Evolutionary conservation across 176 grass and related monocot genomes (phyloP), one percentile per base, ranked within the genome.

Genomic region (Rhipidocladum racemiflorum): DNA sequence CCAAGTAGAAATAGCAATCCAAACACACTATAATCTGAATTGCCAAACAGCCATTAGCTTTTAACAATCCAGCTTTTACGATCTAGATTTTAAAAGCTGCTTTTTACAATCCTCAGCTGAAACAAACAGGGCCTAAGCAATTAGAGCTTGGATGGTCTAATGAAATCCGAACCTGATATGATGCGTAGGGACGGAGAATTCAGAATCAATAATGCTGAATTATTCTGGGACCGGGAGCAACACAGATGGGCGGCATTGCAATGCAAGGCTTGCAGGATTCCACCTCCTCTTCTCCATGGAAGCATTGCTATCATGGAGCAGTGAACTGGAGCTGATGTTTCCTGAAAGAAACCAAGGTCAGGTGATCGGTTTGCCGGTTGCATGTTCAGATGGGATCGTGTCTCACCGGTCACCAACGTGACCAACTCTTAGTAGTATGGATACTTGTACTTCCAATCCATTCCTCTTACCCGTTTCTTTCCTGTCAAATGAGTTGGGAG

Each of bases 331-430:
- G 25, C 84, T 40, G 45, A 14, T 80, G 76, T 72, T 32, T 65
- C 76, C 57, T 65, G 24, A 50, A 44, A 74, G 68, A 73, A 56
- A 36, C 48, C 84, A 86, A 32, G 57, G 23, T 57, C 68, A 74
- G 68, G 68, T 74, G 76, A 30, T 32, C 20, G 38, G 48, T 59
- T 81, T 55, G 76, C 68, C 60, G 38, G 60, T 35, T 35, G 48
- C 46, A 57, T 48, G 69, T 38, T 44, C 59, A 1, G 76, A 64
- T 59, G 38, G 69, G 61, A 17, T 57, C n/a, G 54, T 23, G 54
- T 23, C 54, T 24, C 54, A 57, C 54, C 23, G 53, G 20, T 55
- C 53, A 27, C 4, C 15, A 57, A 16, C 29, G 59, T 74, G 11
- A 14, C 51, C 45, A 71, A 48, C 65, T 59, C 39, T 14, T 30